Conservation (phyloP, 345 rosid genomes). For the Citrus mangshanensis region DNA sequence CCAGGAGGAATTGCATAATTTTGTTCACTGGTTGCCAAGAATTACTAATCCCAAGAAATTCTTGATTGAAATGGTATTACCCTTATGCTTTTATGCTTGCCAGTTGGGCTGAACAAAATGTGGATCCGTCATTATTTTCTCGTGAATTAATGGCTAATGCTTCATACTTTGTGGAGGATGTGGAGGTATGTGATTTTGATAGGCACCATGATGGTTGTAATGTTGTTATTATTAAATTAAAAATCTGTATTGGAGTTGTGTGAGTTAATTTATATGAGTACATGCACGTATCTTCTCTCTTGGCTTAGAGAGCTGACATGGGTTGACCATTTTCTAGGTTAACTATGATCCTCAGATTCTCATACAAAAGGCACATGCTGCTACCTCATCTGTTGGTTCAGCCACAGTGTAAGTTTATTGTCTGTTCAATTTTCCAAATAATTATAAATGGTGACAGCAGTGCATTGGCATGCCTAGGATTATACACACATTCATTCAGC, state of each 20-base stretch:
- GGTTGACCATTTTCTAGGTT: constrained; percentile 40
- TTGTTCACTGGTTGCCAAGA: neutral
- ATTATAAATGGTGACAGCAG: constrained; percentile 14
- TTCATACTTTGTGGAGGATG: constrained; percentile 49
- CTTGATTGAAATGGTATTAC: neutral
- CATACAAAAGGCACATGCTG: constrained; percentile 75
- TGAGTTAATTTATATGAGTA: neutral
- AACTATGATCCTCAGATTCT: constrained; percentile 74
- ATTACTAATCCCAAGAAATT: neutral
- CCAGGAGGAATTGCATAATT: neutral
- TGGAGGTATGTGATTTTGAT: constrained; percentile 38
- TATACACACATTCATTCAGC: neutral
- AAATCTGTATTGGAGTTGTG: neutral
- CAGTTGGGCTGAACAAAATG: constrained; percentile 87
- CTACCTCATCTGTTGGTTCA: constrained; percentile 72
- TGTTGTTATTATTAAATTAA: neutral
- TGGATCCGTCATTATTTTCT: constrained; percentile 85
- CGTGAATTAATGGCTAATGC: constrained; percentile 70
- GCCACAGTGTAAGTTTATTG: constrained; percentile 60
- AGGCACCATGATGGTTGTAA: neutral
- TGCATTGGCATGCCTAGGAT: neutral
- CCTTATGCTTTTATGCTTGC: constrained; percentile 10
- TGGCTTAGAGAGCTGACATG: neutral
- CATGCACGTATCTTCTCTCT: neutral
- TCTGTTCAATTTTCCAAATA: neutral